phyloP scores from a whole-genome alignment of 495 filamentous ascomycete genomes.

The Lichenothelia convexa region DNA sequence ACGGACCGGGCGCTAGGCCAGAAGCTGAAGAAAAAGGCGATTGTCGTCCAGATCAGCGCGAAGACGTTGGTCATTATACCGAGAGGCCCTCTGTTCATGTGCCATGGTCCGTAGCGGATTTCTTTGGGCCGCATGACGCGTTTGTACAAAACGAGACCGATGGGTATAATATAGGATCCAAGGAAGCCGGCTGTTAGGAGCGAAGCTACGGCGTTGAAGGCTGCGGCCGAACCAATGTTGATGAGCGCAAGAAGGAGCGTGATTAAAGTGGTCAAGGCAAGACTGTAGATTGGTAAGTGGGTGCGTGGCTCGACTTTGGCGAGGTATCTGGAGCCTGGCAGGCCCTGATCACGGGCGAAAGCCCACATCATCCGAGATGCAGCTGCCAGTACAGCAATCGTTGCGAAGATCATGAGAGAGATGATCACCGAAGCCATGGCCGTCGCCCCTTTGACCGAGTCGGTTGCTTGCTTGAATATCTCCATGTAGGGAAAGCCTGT shows the following conservation, averaged over 20 bases:
- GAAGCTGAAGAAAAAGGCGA: conserved; percentile 7
- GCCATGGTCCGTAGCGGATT: conserved; percentile 3
- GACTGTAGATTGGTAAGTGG: conserved; percentile 9
- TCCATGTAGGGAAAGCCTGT: conserved; percentile 9
- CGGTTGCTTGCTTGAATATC: conserved; percentile 11
- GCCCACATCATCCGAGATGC: conserved; percentile 8
- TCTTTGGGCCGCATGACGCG: neutral
- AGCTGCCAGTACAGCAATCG: conserved; percentile 6
- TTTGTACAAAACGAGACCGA: conserved; percentile 4
- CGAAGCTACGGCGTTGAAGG: conserved; percentile 12
- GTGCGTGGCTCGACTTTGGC: conserved; percentile 1
- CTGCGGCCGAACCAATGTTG: conserved; percentile 11
- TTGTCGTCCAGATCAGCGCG: neutral
- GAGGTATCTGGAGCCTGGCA: conserved; percentile 4
- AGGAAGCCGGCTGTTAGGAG: conserved; percentile 7
- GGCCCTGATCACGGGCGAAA: conserved; percentile 9
- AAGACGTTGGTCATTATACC: conserved; percentile 4
- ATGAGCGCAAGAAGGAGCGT: conserved; percentile 10
- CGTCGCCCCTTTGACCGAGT: conserved; percentile 4
- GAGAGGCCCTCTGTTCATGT: conserved; percentile 2
- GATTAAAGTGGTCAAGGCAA: conserved; percentile 8
- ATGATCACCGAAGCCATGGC: conserved; percentile 5
- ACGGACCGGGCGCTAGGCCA: conserved; percentile 5
- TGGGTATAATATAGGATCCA: conserved; percentile 5
- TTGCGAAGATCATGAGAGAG: neutral